Evolutionary conservation across 1,284 basidiomycete species (phyloP).

Genomic region (Kalmanozyma brasiliensis): DNA sequence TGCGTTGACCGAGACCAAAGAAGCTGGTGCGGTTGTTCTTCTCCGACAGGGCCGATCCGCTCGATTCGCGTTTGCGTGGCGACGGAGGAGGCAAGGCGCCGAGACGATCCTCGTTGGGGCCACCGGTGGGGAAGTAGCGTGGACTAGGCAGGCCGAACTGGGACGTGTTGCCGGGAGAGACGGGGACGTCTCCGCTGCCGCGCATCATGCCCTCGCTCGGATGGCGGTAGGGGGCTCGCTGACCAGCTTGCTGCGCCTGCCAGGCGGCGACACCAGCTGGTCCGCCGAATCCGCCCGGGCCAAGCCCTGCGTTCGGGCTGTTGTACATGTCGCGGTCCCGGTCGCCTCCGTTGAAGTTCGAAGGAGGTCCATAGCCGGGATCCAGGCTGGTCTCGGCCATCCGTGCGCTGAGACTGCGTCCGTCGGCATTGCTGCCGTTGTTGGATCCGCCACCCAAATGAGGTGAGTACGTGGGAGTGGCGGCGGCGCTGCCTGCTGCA

Average conservation of each 20-base stretch:
- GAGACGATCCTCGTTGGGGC: conserved; percentile 38
- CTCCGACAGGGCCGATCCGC: conserved; percentile 27
- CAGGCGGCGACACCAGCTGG: conserved; percentile 44
- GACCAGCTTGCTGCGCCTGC: conserved; percentile 54
- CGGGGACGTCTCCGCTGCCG: conserved; percentile 30
- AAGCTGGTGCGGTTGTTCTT: conserved; percentile 56
- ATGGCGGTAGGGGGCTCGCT: conserved; percentile 22
- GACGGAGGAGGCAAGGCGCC: conserved; percentile 48
- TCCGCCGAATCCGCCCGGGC: conserved; percentile 27
- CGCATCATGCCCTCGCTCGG: conserved; percentile 34
- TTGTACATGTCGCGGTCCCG: conserved; percentile 30
- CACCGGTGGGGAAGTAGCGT: conserved; percentile 22
- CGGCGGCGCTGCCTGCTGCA: conserved; percentile 12
- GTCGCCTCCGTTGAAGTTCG: conserved; percentile 33
- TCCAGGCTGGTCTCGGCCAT: conserved; percentile 45
- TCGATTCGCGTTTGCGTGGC: conserved; percentile 55
- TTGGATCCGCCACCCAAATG: conserved; percentile 33
- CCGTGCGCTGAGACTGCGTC: conserved; percentile 37
- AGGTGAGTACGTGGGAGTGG: conserved; percentile 28
- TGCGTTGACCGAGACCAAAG: conserved; percentile 54
- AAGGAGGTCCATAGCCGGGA: conserved; percentile 27
- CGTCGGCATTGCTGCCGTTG: conserved; percentile 46
- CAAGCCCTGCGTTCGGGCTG: conserved; percentile 12
- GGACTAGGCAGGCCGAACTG: conserved; percentile 30
- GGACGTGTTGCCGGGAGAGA: conserved; percentile 21